Evolutionary conservation across 208 protist species (phyloP).

Genomic region (Wallacemonas sp.): DNA sequence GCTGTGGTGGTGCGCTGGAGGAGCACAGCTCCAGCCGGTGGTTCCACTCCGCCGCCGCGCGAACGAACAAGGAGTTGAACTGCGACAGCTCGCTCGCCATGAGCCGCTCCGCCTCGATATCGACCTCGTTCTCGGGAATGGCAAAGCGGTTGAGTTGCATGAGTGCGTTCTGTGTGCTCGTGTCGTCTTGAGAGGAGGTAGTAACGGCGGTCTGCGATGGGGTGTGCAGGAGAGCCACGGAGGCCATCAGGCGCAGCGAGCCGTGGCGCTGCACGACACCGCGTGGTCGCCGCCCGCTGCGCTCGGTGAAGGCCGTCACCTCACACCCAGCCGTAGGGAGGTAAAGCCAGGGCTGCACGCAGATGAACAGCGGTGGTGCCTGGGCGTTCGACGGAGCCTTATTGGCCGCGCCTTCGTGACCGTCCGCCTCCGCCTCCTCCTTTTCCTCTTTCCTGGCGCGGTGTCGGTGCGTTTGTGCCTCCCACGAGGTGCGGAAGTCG

Average conservation of each 20-base stretch:
- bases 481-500: neutral
- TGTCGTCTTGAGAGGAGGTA: no score
- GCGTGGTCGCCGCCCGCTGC: slow-evolving; percentile 40
- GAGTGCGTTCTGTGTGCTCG: neutral
- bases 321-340: slow-evolving; percentile 76
- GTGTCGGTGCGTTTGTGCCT: neutral
- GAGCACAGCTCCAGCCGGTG: slow-evolving; percentile 20
- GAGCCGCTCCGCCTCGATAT: slow-evolving; percentile 43
- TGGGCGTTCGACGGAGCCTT: no score
- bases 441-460: slow-evolving; percentile 1
- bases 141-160: slow-evolving; percentile 31
- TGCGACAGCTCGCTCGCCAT: slow-evolving; percentile 44
- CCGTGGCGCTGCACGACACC: slow-evolving; percentile 71
- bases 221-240: slow-evolving; percentile 36
- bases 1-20: no score
- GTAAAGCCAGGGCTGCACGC: slow-evolving; percentile 71
- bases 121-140: slow-evolving; percentile 34
- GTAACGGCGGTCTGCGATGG: neutral
- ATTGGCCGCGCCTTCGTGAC: neutral
- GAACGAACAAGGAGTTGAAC: slow-evolving; percentile 25
- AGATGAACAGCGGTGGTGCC: slow-evolving; percentile 31
- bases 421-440: neutral
- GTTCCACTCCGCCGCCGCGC: slow-evolving; percentile 25
- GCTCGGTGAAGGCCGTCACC: slow-evolving; percentile 58
- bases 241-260: slow-evolving; percentile 79